A percentile compares a stretch with the other conserved stretches of the same genome.
Evolutionary conservation across 2,329 filamentous ascomycete genomes (phyloP).

Genomic region (Graphium sp.): DNA sequence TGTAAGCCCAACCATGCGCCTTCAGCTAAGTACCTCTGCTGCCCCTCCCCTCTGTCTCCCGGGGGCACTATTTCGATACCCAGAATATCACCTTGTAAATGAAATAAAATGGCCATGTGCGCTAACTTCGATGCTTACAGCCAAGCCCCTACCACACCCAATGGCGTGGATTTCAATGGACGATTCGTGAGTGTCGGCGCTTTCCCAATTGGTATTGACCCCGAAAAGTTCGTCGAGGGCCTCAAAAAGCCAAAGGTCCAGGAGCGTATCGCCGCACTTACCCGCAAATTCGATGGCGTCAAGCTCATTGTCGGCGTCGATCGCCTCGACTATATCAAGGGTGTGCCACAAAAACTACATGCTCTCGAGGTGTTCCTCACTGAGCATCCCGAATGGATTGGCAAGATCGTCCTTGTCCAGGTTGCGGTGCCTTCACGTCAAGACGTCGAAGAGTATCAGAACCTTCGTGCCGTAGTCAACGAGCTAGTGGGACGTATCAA

Average conservation of each 20-base stretch:
- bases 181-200: conserved; percentile 84
- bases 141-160: conserved; percentile 66
- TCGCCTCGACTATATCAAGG: conserved; percentile 96
- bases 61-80: no score
- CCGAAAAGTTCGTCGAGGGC: conserved; percentile 86
- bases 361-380: conserved; percentile 93
- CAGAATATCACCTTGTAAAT: no score
- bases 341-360: conserved; percentile 92
- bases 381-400: conserved; percentile 95
- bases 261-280: conserved; percentile 68
- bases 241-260: conserved; percentile 74
- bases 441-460: conserved; percentile 96
- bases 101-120: no score
- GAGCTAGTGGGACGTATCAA: conserved; percentile 95
- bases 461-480: conserved; percentile 86
- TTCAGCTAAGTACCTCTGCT: no score
- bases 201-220: conserved; percentile 95
- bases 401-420: conserved; percentile 90
- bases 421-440: conserved; percentile 89
- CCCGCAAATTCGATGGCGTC: conserved; percentile 85
- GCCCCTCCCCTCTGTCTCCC: no score
- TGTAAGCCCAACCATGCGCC: conserved; percentile 29
- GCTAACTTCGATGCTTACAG: conserved; percentile 12
- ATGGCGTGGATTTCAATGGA: conserved; percentile 80
- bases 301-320: conserved; percentile 96